Evolutionary conservation across 257 asterid genomes (phyloP), one percentile per base, ranked within the genome.

Genomic region (Asclepias syriaca): DNA sequence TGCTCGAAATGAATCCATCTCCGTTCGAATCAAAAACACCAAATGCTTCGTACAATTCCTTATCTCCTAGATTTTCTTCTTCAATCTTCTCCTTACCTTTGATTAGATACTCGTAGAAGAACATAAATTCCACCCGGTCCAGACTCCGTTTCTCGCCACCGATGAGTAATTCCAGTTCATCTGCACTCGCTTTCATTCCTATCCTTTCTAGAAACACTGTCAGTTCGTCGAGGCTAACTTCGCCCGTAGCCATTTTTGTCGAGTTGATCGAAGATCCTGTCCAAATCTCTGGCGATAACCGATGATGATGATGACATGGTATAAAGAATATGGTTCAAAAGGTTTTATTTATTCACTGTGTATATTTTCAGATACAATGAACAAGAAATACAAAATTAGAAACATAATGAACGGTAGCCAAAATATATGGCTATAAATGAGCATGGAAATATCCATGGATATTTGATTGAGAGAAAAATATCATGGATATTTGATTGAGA

Each of bases 1-100:
- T 87, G 68, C 85, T 51, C 1, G 83, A 77, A 58, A 88, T 90
- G 81, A 80, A 81, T 53, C 95, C 93, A 29, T 88, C 95, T 1
- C 85, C 84, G 66, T 88, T 74, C 71, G 79, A 45, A 70, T 90
- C 93, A 56, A 88, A 90, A 10, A 86, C 89, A 61, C 80, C 74
- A 48, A 90, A 86, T 49, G 90, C 86, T 55, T 86, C 66, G 4
- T 18, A 39, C 19, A 90, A 1, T n/a, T 43, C 81, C 18, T 6
- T 21, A 6, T 16, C 46, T 15, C 5, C 16, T 29, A 29, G 34
- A 29, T 29, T 29, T 1, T 24, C 8, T 27, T 58, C 39, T 0
- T 66, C 66, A 2, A 60, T 76, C 3, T 65, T 51, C 18, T 29
- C 4, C 69, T 51, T 34, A 15, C 79, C 67, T 72, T 72, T 74